Conservation (phyloP, 2,329 filamentous ascomycete genomes). For the Cytospora paraplurivora region DNA sequence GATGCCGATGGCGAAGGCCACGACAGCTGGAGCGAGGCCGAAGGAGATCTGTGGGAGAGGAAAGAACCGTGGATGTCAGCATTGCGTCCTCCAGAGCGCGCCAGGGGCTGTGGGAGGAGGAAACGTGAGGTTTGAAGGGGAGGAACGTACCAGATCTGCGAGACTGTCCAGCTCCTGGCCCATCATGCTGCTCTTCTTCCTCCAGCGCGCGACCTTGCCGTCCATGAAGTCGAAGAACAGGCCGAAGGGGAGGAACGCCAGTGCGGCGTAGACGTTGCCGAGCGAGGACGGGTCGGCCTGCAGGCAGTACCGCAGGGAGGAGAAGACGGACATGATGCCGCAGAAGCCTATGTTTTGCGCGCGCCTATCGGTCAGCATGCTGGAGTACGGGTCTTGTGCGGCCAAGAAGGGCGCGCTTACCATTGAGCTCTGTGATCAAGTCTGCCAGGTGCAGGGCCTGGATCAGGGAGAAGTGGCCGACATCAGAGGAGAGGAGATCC, state of each 20-base stretch:
- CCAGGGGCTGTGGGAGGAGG: constrained; percentile 1
- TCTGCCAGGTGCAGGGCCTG: constrained; percentile 77
- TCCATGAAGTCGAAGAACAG: constrained; percentile 99
- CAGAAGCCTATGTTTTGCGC: constrained; percentile 63
- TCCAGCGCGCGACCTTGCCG: constrained; percentile 93
- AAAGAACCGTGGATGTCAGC: neutral
- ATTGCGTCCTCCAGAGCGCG: neutral
- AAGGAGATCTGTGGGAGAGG: constrained; percentile 77
- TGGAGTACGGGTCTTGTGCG: neutral
- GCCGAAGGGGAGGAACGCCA: constrained; percentile 86
- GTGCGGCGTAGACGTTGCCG: constrained; percentile 76
- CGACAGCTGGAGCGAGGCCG: constrained; percentile 83
- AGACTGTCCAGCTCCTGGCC: constrained; percentile 96
- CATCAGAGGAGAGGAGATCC: constrained; percentile 67
- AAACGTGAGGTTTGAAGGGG: constrained; percentile 14
- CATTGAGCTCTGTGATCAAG: constrained; percentile 80
- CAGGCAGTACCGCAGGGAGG: constrained; percentile 90
- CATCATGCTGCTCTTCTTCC: constrained; percentile 96
- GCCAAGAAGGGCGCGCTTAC: constrained; percentile 43
- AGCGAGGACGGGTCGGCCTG: constrained; percentile 63
- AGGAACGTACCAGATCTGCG: constrained; percentile 76
- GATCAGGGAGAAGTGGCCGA: constrained; percentile 72
- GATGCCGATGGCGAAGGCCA: constrained; percentile 86
- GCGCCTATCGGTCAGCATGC: constrained; percentile 15
- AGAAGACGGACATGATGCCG: constrained; percentile 93